Percentiles rank a stretch among this genome's conserved stretches.
Evolutionary conservation across 176 grass and related monocot species (phyloP).

Genomic region (Oryza nivara): DNA sequence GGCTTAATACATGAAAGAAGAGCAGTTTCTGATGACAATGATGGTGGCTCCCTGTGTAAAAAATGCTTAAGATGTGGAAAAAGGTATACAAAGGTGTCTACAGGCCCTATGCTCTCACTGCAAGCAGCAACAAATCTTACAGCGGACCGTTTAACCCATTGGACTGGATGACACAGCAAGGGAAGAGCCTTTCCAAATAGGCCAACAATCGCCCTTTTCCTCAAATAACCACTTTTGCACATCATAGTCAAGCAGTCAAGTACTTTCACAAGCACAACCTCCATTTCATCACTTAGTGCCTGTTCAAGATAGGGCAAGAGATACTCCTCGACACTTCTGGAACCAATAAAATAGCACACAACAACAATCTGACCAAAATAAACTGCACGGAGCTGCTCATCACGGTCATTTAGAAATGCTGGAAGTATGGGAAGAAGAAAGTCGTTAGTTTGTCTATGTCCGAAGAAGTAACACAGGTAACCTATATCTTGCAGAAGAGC

Average conservation of each 20-base stretch:
- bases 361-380: slow-evolving; percentile 86
- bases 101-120: slow-evolving; percentile 80
- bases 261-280: slow-evolving; percentile 84
- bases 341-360: slow-evolving; percentile 97
- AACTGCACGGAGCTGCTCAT: slow-evolving; percentile 87
- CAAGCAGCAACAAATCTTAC: slow-evolving; percentile 79
- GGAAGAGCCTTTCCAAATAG: slow-evolving; percentile 80
- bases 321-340: slow-evolving; percentile 95
- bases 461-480: slow-evolving; percentile 93
- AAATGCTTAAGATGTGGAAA: slow-evolving; percentile 73
- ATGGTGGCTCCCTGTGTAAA: slow-evolving; percentile 79
- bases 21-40: slow-evolving; percentile 69
- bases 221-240: slow-evolving; percentile 78
- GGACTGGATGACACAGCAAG: slow-evolving; percentile 82
- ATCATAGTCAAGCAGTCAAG: slow-evolving; percentile 91
- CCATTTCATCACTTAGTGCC: slow-evolving; percentile 80
- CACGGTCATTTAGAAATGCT: slow-evolving; percentile 92
- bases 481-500: slow-evolving; percentile 91
- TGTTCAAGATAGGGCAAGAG: slow-evolving; percentile 97
- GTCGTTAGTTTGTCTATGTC: slow-evolving; percentile 91
- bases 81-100: slow-evolving; percentile 93
- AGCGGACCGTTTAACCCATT: slow-evolving; percentile 88
- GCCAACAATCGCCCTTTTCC: slow-evolving; percentile 82
- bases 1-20: slow-evolving; percentile 80
- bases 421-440: slow-evolving; percentile 96